Evolutionary conservation across 352 stramenopile genomes (phyloP).

Genomic region (Pythium brachiatum): DNA sequence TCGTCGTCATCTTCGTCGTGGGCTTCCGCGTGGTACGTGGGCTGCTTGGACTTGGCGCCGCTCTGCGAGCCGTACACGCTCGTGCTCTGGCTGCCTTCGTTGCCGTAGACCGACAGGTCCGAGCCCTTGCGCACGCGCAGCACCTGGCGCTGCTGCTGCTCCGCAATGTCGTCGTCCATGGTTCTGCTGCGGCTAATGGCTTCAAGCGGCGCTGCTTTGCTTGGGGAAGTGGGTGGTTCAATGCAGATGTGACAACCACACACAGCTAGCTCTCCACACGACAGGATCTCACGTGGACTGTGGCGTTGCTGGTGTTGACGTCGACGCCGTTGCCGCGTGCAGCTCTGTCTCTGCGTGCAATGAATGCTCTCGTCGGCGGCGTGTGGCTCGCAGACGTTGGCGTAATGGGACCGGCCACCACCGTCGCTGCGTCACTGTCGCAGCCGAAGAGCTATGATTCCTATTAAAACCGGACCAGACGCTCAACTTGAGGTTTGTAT

Average conservation of each 20-base stretch:
- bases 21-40: conserved; percentile 2
- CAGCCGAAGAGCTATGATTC: conserved; percentile 12
- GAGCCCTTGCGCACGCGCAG: conserved; percentile 56
- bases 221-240: no score
- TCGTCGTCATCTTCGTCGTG: conserved; percentile 4
- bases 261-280: no score
- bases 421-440: conserved; percentile 10
- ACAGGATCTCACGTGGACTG: no score
- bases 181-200: neutral
- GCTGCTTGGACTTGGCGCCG: neutral
- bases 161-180: conserved; percentile 27
- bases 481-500: neutral
- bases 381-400: conserved; percentile 4
- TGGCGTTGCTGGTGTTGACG: neutral
- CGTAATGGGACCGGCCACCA: neutral
- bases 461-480: neutral
- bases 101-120: conserved; percentile 60
- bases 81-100: conserved; percentile 21
- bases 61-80: conserved; percentile 9
- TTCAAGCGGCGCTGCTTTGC: no score
- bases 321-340: neutral
- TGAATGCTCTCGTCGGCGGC: neutral
- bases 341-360: neutral
- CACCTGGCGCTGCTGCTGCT: conserved; percentile 44
- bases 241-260: no score